These are phyloP conservation scores for Podospora bellae-mahoneyi DNA, from an alignment of 495 filamentous ascomycete species.

Conservation along the genomic window DNA sequence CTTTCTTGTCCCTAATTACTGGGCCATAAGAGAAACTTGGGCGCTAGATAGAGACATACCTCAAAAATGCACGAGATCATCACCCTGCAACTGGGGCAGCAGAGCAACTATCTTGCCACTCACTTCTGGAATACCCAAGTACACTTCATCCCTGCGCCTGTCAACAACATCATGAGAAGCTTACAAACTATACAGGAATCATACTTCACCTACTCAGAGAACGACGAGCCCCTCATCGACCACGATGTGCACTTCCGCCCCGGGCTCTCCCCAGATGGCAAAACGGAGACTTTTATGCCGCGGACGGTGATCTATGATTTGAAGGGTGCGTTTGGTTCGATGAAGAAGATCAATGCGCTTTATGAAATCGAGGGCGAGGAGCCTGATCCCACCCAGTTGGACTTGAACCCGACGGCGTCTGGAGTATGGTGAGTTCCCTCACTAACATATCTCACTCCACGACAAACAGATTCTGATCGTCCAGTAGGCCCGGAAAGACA, in stretches of 20 bases:
- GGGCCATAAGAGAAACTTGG: too few relatives aligned
- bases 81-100: conserved; percentile 88
- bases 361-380: conserved; percentile 64
- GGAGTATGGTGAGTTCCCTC: conserved; percentile 51
- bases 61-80: conserved; percentile 87
- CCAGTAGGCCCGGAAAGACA: conserved; percentile 63
- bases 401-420: conserved; percentile 38
- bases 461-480: too few relatives aligned
- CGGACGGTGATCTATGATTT: conserved; percentile 92
- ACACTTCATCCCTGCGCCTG: neutral
- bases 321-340: conserved; percentile 84
- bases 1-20: too few relatives aligned
- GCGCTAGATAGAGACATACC: too few relatives aligned
- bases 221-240: conserved; percentile 65
- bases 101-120: conserved; percentile 89
- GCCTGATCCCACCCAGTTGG: conserved; percentile 26
- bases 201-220: conserved; percentile 85
- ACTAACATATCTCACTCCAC: conserved; percentile 1
- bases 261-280: conserved; percentile 74
- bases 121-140: conserved; percentile 96
- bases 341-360: conserved; percentile 82
- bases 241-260: conserved; percentile 91
- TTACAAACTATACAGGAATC: conserved; percentile 65
- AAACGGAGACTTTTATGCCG: conserved; percentile 83
- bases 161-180: neutral